Evolutionary conservation across 2,329 filamentous ascomycete genomes (phyloP), one percentile per base, ranked within the genome.

Genomic region (Verruconis gallopava): DNA sequence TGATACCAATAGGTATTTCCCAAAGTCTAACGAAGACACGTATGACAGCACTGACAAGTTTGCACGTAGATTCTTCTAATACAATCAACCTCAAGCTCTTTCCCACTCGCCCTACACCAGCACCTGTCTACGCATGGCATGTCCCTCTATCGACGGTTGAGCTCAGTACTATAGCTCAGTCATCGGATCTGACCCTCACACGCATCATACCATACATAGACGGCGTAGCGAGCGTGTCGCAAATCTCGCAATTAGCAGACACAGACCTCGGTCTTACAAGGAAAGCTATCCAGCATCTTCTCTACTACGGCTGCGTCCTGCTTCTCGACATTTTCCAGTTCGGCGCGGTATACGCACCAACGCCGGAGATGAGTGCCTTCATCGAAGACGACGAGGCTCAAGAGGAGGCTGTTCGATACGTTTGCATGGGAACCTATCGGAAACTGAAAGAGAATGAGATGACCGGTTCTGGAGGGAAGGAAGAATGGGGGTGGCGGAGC

Each of bases 41-140:
- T n/a, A n/a, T n/a, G n/a, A n/a, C n/a, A n/a, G n/a, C n/a, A 15
- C 6, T 28, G 11, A 49, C 15, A 11, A 20, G 42, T 18, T 18
- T 46, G 48, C 36, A 48, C 22, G 42, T 42, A 86, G 86, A 94
- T 59, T 85, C 93, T 50, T 79, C 85, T 46, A 95, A 94, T 59
- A 94, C 85, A 0, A 79, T 95, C 61, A 94, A 95, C 62, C 84
- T 95, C 72, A 95, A 95, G 63, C 75, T 95, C 38, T 95, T 95
- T 59, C 86, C 85, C 0, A 78, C 84, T 37, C 81, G 89, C 53
- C 70, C 77, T 1, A 75, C 78, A 13, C 88, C 88, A 2, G 78
- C 85, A 0, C 71, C 77, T 3, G 80, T 96, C 43, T 79, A 81
- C 53, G 76, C 82, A 37, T 94, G 85, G 80, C 85, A 96, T 55